These are phyloP conservation scores for Apiotrichum mycotoxinovorans DNA, from an alignment of 1,284 basidiomycete species.

Conservation along the genomic window DNA sequence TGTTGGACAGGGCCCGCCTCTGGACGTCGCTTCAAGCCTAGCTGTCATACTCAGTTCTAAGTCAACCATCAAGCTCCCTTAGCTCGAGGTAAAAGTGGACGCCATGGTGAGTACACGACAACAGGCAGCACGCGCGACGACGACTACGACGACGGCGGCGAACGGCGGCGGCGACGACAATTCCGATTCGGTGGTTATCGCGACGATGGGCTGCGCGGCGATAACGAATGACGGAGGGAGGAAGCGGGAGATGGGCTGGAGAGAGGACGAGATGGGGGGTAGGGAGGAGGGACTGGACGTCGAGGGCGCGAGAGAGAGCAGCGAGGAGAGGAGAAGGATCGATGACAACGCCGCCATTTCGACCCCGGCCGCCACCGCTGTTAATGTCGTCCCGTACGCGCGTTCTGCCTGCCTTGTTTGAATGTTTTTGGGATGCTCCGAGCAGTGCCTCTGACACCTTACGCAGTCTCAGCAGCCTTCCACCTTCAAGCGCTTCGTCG, in stretches of 20 bases:
- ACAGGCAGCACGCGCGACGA: background rate
- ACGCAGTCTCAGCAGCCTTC: constrained; percentile 55
- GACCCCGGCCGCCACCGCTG: no score
- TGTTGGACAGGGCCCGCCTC: no score
- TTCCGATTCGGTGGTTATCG: background rate
- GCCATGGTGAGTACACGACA: background rate
- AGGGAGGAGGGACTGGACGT: no score
- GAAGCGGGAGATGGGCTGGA: no score
- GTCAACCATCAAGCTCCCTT: background rate
- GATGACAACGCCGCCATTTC: no score
- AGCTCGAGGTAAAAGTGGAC: constrained; percentile 1
- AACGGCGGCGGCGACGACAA: background rate
- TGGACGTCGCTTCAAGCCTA: background rate
- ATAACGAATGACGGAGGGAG: no score
- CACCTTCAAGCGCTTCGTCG: constrained; percentile 95
- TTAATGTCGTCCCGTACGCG: background rate
- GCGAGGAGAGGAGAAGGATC: no score
- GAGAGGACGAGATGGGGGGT: no score
- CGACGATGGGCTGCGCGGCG: no score
- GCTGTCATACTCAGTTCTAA: background rate
- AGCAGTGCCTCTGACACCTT: background rate
- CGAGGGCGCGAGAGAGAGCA: no score
- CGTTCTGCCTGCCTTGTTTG: no score
- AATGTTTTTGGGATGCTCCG: background rate
- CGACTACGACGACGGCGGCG: background rate